phyloP scores from a whole-genome alignment of 2,329 filamentous ascomycete genomes.

The Capronia coronata region DNA sequence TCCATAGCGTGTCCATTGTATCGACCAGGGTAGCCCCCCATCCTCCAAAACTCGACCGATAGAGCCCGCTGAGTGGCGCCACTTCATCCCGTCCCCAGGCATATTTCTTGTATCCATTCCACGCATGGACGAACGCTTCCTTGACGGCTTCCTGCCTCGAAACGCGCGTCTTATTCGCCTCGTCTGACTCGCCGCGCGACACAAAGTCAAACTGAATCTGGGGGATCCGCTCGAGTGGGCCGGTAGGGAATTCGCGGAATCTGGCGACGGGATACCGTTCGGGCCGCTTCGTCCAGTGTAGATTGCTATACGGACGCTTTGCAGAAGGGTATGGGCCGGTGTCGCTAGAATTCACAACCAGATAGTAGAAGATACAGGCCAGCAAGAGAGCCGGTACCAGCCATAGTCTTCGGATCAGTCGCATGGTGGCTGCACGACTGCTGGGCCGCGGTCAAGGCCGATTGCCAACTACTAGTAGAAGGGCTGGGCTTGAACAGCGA shows the following conservation, averaged over 20 bases:
- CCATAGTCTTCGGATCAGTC: constrained; percentile 24
- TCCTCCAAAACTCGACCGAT: constrained; percentile 56
- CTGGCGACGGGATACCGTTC: constrained; percentile 23
- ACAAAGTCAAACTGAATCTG: constrained; percentile 27
- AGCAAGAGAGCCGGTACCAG: constrained; percentile 24
- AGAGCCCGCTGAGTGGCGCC: constrained; percentile 48
- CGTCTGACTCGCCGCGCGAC: constrained; percentile 16
- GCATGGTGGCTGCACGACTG: constrained; percentile 16
- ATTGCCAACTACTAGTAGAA: too few species aligned
- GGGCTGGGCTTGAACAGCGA: not conserved
- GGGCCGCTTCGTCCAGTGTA: constrained; percentile 23
- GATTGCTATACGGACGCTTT: not conserved
- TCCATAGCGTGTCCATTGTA: constrained; percentile 64
- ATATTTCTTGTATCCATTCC: constrained; percentile 54
- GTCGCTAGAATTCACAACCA: constrained; percentile 18
- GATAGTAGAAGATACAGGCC: constrained; percentile 22
- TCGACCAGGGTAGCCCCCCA: constrained; percentile 65
- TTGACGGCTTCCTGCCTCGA: constrained; percentile 43
- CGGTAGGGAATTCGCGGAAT: constrained; percentile 21
- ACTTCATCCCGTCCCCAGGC: constrained; percentile 62
- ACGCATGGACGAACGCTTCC: constrained; percentile 50
- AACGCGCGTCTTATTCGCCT: constrained; percentile 13
- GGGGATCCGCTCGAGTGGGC: constrained; percentile 21
- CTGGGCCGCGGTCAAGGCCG: not conserved
- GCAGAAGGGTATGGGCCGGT: not conserved